Percentiles rank a stretch among this genome's conserved stretches.
phyloP scores from a whole-genome alignment of 345 rosid species.

The Hirschfeldia incana region DNA sequence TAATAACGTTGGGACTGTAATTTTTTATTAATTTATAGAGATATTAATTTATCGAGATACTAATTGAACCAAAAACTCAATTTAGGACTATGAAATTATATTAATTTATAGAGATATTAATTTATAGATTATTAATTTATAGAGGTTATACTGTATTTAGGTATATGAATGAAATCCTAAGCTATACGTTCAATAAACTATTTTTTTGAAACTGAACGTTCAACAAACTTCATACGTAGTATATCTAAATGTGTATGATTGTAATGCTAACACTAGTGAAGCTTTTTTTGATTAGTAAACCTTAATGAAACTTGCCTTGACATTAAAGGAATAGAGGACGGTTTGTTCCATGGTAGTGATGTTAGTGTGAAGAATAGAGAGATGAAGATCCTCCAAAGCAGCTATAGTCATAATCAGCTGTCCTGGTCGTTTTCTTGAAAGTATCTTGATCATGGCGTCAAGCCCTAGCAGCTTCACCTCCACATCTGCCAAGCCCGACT shows the following conservation, averaged over 20 bases:
- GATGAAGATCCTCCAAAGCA: slow-evolving; percentile 86
- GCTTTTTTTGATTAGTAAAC: background rate
- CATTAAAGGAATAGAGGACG: slow-evolving; percentile 89
- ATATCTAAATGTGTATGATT: background rate
- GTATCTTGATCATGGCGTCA: slow-evolving; percentile 93
- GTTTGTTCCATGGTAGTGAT: slow-evolving; percentile 95
- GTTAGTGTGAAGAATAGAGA: slow-evolving; percentile 84
- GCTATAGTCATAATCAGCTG: slow-evolving; percentile 76
- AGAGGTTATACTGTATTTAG: background rate
- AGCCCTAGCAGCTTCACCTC: slow-evolving; percentile 89
- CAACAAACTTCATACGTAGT: background rate
- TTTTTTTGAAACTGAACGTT: too few relatives aligned
- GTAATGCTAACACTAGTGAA: background rate
- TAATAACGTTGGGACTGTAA: too few relatives aligned
- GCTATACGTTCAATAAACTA: background rate
- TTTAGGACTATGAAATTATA: too few relatives aligned
- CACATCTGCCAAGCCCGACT: slow-evolving; percentile 81
- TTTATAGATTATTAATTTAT: too few relatives aligned
- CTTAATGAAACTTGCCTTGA: slow-evolving; percentile 58
- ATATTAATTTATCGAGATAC: too few relatives aligned
- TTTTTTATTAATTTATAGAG: too few relatives aligned
- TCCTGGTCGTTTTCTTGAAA: slow-evolving; percentile 87
- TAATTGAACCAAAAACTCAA: too few relatives aligned
- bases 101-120: too few relatives aligned
- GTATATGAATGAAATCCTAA: background rate